phyloP scores from a whole-genome alignment of 495 filamentous ascomycete genomes.

The Aspergillus affinis region DNA sequence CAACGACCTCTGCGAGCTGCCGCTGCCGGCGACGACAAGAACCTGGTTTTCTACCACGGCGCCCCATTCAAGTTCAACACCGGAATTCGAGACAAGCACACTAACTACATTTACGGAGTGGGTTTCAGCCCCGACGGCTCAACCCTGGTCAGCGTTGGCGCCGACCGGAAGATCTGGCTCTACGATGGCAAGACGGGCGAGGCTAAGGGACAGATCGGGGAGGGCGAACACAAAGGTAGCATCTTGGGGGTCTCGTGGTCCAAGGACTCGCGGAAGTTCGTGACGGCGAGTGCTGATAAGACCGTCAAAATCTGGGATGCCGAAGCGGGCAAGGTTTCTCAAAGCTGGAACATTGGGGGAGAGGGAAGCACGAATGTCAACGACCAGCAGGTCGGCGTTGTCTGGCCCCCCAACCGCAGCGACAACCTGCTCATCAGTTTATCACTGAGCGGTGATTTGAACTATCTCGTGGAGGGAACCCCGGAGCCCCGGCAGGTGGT shows the following conservation, averaged over 20 bases:
- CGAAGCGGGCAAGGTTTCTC: constrained; percentile 69
- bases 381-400: constrained; percentile 92
- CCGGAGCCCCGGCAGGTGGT: constrained; percentile 68
- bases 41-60: constrained; percentile 87
- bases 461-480: constrained; percentile 74
- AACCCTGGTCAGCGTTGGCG: constrained; percentile 81
- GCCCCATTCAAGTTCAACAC: constrained; percentile 92
- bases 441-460: constrained; percentile 83
- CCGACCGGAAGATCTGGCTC: constrained; percentile 84
- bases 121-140: constrained; percentile 89
- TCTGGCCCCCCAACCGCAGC: constrained; percentile 80
- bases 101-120: constrained; percentile 82
- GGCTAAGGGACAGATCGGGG: constrained; percentile 69
- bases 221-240: constrained; percentile 84
- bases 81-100: constrained; percentile 73
- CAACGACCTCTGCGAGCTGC: constrained; percentile 86
- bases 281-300: constrained; percentile 89
- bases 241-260: constrained; percentile 92
- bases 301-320: constrained; percentile 75
- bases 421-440: constrained; percentile 89
- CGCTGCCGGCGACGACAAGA: constrained; percentile 86
- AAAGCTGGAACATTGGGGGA: constrained; percentile 85
- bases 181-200: constrained; percentile 96
- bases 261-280: constrained; percentile 82
- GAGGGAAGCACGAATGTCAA: constrained; percentile 70